Evolutionary conservation across 495 filamentous ascomycete genomes (phyloP).

Genomic region (Penicillium waksmanii): DNA sequence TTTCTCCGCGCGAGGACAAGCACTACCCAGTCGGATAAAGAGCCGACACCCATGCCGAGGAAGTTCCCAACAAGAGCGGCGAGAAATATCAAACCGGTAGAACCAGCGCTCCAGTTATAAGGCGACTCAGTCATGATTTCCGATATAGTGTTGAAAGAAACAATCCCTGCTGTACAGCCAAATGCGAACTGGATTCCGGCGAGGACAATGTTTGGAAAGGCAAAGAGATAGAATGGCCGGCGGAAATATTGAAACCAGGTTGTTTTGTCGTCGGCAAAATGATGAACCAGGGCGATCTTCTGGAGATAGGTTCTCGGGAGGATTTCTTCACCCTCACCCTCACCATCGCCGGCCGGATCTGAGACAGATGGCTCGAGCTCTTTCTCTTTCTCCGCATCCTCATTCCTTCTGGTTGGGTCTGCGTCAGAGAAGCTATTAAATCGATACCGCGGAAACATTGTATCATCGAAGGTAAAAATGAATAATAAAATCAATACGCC

Average conservation of each 20-base stretch:
- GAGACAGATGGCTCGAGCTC: slow-evolving; percentile 17
- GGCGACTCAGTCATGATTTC: slow-evolving; percentile 39
- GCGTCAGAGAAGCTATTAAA: slow-evolving; percentile 17
- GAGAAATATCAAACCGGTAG: slow-evolving; percentile 33
- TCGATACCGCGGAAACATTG: slow-evolving; percentile 37
- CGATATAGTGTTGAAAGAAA: slow-evolving; percentile 41
- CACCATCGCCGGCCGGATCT: slow-evolving; percentile 10
- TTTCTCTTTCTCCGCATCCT: neutral
- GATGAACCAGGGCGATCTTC: slow-evolving; percentile 27
- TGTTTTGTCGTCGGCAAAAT: slow-evolving; percentile 33
- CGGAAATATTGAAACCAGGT: slow-evolving; percentile 42
- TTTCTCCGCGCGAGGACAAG: slow-evolving; percentile 35
- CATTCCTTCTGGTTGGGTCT: neutral
- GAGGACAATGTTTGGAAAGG: slow-evolving; percentile 39
- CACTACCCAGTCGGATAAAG: slow-evolving; percentile 32
- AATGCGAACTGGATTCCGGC: slow-evolving; percentile 40
- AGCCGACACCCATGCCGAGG: slow-evolving; percentile 38
- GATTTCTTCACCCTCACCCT: slow-evolving; percentile 23
- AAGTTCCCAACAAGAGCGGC: slow-evolving; percentile 35
- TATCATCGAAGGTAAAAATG: slow-evolving; percentile 40
- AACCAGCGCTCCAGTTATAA: slow-evolving; percentile 37
- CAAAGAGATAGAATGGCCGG: slow-evolving; percentile 39
- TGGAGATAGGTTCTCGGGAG: slow-evolving; percentile 28
- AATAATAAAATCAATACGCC: slow-evolving; percentile 34
- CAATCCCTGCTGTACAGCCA: slow-evolving; percentile 37